phyloP scores from a whole-genome alignment of 2,329 filamentous ascomycete genomes.

The Magnaporthiopsis incrustans region DNA sequence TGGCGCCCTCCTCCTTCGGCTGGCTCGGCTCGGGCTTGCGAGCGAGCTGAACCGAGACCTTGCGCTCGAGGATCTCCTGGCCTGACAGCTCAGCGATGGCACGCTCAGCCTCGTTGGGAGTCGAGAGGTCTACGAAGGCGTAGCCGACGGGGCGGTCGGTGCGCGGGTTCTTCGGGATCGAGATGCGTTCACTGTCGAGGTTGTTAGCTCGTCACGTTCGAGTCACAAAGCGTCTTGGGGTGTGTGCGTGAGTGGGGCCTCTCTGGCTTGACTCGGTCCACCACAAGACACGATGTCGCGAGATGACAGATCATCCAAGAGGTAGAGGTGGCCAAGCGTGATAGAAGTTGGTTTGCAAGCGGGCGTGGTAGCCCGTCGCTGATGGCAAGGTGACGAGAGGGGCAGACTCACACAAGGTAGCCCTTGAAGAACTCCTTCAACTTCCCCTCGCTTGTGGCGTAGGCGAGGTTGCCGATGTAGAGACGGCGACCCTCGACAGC shows the following conservation, averaged over 20 bases:
- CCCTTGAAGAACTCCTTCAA: slow-evolving; percentile 99
- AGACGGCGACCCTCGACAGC: slow-evolving; percentile 98
- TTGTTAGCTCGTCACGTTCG: background rate
- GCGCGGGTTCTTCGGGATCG: slow-evolving; percentile 98
- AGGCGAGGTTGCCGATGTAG: slow-evolving; percentile 99
- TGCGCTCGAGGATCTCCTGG: slow-evolving; percentile 95
- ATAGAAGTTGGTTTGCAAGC: background rate
- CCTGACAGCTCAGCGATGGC: slow-evolving; percentile 93
- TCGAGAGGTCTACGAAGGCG: slow-evolving; percentile 96
- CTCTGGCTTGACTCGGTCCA: background rate
- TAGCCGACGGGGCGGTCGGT: slow-evolving; percentile 98
- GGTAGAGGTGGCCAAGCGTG: background rate
- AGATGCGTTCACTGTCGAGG: slow-evolving; percentile 77
- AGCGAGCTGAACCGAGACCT: slow-evolving; percentile 97
- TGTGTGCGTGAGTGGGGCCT: background rate
- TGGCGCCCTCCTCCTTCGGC: slow-evolving; percentile 48
- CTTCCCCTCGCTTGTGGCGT: slow-evolving; percentile 99
- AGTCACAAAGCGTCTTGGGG: background rate
- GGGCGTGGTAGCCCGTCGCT: no score
- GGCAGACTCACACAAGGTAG: slow-evolving; percentile 85
- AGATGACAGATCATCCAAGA: background rate
- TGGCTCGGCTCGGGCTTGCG: slow-evolving; percentile 78
- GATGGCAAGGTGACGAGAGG: background rate
- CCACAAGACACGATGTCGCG: background rate
- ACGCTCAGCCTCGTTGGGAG: slow-evolving; percentile 87